phyloP scores from a whole-genome alignment of 768 basidiomycete genomes.

The Collybia nuda region DNA sequence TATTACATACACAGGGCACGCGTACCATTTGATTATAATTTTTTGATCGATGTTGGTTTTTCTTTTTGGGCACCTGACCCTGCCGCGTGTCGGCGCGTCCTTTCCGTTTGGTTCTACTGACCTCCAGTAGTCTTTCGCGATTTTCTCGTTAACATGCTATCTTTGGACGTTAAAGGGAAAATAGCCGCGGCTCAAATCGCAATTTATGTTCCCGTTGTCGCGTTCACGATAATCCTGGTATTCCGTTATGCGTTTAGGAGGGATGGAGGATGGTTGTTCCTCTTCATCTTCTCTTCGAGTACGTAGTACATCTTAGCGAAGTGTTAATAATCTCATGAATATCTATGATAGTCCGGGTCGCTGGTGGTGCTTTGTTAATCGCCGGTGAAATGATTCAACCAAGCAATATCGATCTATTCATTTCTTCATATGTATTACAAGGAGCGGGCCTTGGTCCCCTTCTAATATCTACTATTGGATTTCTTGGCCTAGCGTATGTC shows the following conservation, averaged over 20 bases:
- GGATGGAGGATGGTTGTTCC: slow-evolving; percentile 67
- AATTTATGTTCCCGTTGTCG: slow-evolving; percentile 57
- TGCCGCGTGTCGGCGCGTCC: slow-evolving; percentile 13
- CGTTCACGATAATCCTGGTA: slow-evolving; percentile 43
- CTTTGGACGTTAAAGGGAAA: slow-evolving; percentile 42
- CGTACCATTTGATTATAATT: background rate
- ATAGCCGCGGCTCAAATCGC: slow-evolving; percentile 61
- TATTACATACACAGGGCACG: too few relatives aligned
- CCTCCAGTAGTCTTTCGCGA: slow-evolving; percentile 13
- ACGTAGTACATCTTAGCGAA: slow-evolving; percentile 18
- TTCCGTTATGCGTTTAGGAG: slow-evolving; percentile 55
- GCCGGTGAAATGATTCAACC: slow-evolving; percentile 46
- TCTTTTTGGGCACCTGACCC: slow-evolving; percentile 1
- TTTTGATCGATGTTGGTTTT: slow-evolving; percentile 20
- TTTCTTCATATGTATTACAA: slow-evolving; percentile 53
- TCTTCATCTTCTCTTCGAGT: slow-evolving; percentile 62
- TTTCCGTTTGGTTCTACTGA: background rate
- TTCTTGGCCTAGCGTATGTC: slow-evolving; percentile 51
- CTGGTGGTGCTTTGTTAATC: slow-evolving; percentile 56
- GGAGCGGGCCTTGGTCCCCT: slow-evolving; percentile 39
- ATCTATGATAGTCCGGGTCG: slow-evolving; percentile 48
- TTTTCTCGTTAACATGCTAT: slow-evolving; percentile 31
- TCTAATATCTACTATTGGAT: slow-evolving; percentile 42
- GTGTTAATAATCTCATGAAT: slow-evolving; percentile 1
- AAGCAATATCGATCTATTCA: slow-evolving; percentile 42